Conservation (phyloP, 2,329 filamentous ascomycete genomes). For the Pleoardoris graminearum region DNA sequence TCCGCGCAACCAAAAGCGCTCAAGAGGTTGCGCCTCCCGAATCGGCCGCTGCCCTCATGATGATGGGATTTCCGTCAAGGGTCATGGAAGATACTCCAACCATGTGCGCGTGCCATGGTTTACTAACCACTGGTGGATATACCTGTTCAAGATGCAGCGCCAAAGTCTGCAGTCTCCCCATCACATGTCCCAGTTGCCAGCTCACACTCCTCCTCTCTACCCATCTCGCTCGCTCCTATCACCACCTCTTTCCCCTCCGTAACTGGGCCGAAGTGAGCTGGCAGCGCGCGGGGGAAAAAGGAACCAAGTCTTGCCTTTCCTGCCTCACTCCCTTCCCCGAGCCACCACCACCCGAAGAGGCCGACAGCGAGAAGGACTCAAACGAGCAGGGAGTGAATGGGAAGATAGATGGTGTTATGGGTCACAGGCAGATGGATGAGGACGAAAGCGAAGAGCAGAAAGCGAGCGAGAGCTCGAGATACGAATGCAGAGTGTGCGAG, state of each 20-base stretch:
- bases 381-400: slow-evolving; percentile 17
- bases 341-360: slow-evolving; percentile 18
- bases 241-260: slow-evolving; percentile 57
- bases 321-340: slow-evolving; percentile 74
- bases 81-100: slow-evolving; percentile 73
- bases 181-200: slow-evolving; percentile 88
- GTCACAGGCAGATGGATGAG: slow-evolving; percentile 17
- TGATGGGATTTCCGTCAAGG: slow-evolving; percentile 97
- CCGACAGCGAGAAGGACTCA: slow-evolving; percentile 13
- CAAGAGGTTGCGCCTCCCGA: slow-evolving; percentile 42
- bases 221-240: slow-evolving; percentile 45
- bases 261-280: slow-evolving; percentile 93
- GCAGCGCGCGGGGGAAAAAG: slow-evolving; percentile 62
- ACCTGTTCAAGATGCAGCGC: slow-evolving; percentile 83
- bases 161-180: slow-evolving; percentile 87
- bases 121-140: slow-evolving; percentile 81
- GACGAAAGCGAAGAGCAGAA: slow-evolving; percentile 43
- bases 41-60: slow-evolving; percentile 65
- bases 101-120: slow-evolving; percentile 89
- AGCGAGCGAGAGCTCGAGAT: slow-evolving; percentile 81
- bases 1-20: slow-evolving; percentile 59
- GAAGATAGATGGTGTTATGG: slow-evolving; percentile 12
- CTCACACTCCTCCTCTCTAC: slow-evolving; percentile 93
- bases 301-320: slow-evolving; percentile 68
- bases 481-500: slow-evolving; percentile 83